Evolutionary conservation across 2,329 filamentous ascomycete species (phyloP).

Genomic region (Monilinia laxa): DNA sequence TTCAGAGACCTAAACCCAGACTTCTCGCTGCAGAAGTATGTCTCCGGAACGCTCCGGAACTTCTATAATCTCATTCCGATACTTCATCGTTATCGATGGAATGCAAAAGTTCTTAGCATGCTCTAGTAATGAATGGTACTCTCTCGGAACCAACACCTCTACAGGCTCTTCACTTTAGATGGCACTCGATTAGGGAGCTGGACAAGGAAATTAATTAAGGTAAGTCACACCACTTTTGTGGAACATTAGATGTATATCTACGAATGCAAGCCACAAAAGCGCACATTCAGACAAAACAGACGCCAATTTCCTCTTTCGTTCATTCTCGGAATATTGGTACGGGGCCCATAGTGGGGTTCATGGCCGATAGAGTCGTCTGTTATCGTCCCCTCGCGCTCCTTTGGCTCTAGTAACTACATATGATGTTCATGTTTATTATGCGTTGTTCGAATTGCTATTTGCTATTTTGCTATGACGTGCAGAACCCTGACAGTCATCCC

Average conservation of each 20-base stretch:
- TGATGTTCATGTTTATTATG: conserved; percentile 10
- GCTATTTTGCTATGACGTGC: conserved; percentile 16
- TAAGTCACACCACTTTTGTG: neutral
- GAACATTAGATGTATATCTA: conserved; percentile 16
- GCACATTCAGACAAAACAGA: neutral
- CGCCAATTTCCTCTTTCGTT: neutral
- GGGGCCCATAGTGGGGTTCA: neutral
- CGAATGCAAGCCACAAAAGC: conserved; percentile 12
- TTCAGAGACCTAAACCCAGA: neutral
- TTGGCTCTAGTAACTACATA: neutral
- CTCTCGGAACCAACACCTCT: neutral
- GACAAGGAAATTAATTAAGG: conserved; percentile 15
- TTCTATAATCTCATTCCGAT: neutral
- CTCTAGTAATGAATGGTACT: neutral
- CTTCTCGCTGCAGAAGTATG: neutral
- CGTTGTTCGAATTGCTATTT: conserved; percentile 13
- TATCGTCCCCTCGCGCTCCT: conserved; percentile 1
- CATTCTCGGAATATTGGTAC: neutral
- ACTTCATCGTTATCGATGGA: neutral
- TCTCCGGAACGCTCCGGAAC: neutral
- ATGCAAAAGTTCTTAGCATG: neutral
- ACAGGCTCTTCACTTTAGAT: neutral
- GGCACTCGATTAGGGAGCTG: neutral
- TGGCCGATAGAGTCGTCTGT: neutral
- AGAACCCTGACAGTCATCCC: neutral